phyloP scores from a whole-genome alignment of 176 grass and related monocot genomes.

The Dactylis glomerata region DNA sequence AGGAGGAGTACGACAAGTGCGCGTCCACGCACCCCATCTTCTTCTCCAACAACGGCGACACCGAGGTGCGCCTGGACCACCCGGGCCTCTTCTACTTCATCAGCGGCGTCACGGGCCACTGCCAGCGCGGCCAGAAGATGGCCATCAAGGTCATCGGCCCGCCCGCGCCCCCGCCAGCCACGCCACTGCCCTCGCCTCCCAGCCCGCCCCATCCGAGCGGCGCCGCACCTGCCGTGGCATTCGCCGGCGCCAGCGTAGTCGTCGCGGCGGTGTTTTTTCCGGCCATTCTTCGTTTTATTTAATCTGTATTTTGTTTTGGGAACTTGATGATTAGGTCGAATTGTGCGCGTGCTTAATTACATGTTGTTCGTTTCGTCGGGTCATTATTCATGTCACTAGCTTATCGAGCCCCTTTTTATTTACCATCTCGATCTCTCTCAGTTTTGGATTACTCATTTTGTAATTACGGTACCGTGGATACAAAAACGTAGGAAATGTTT shows the following conservation, averaged over 20 bases:
- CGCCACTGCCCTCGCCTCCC: conserved; percentile 7
- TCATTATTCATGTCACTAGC: neutral
- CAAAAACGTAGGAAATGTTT: too few relatives aligned
- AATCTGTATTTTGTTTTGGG: neutral
- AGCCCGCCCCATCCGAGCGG: neutral
- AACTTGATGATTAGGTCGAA: neutral
- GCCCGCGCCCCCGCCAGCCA: conserved; percentile 22
- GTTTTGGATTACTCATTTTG: neutral
- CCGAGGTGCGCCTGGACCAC: conserved; percentile 42
- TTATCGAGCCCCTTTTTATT: neutral
- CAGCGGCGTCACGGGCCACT: conserved; percentile 76
- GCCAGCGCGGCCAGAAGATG: conserved; percentile 76
- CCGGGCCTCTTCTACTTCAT: conserved; percentile 61
- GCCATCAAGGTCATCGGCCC: conserved; percentile 55
- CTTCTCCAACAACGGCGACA: conserved; percentile 81
- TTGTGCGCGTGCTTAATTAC: neutral
- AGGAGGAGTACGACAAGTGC: conserved; percentile 73
- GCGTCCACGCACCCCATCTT: conserved; percentile 52
- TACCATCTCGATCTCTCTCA: neutral
- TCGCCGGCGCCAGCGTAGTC: neutral
- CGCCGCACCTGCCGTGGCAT: neutral
- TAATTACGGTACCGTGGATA: too few relatives aligned
- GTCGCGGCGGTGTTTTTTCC: neutral
- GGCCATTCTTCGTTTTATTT: neutral
- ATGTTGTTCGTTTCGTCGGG: neutral